Evolutionary conservation across 2,329 filamentous ascomycete species (phyloP).

Genomic region (Dothistroma septosporum): DNA sequence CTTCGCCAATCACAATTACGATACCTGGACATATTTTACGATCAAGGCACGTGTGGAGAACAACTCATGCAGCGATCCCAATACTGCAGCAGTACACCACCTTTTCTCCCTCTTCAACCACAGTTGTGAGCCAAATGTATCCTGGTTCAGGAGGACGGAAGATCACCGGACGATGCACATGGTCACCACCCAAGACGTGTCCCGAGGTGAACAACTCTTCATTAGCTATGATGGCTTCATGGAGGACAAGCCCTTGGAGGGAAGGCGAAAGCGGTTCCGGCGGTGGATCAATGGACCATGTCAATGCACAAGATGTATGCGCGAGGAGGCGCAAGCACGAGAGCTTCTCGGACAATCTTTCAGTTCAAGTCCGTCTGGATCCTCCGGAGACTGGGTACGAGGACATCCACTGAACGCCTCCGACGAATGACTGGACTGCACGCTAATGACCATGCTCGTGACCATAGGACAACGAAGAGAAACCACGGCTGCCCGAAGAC

Average conservation of each 20-base stretch:
- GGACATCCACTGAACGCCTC: neutral
- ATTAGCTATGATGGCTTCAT: constrained; percentile 29
- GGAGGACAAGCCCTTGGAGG: constrained; percentile 14
- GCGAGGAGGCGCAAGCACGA: constrained; percentile 20
- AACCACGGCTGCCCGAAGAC: neutral
- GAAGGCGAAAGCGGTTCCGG: constrained; percentile 19
- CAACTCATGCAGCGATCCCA: constrained; percentile 68
- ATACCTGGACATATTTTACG: constrained; percentile 81
- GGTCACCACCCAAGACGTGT: constrained; percentile 11
- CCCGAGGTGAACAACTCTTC: constrained; percentile 30
- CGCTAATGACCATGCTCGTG: neutral
- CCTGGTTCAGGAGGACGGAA: constrained; percentile 58
- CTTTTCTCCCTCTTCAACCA: constrained; percentile 95
- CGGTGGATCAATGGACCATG: constrained; percentile 30
- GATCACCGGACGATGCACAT: constrained; percentile 23
- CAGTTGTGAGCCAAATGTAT: constrained; percentile 86
- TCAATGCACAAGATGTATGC: constrained; percentile 25
- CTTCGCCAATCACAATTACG: constrained; percentile 57
- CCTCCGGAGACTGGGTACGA: constrained; percentile 7
- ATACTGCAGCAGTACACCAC: constrained; percentile 58
- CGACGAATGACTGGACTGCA: neutral
- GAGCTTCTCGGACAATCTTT: neutral
- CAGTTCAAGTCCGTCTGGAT: neutral
- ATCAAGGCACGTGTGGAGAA: constrained; percentile 83
- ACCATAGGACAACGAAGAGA: neutral